A percentile compares a stretch with the other conserved stretches of the same genome.
Conservation (phyloP, 2,329 filamentous ascomycete genomes). For the Aspergillus ustus region DNA sequence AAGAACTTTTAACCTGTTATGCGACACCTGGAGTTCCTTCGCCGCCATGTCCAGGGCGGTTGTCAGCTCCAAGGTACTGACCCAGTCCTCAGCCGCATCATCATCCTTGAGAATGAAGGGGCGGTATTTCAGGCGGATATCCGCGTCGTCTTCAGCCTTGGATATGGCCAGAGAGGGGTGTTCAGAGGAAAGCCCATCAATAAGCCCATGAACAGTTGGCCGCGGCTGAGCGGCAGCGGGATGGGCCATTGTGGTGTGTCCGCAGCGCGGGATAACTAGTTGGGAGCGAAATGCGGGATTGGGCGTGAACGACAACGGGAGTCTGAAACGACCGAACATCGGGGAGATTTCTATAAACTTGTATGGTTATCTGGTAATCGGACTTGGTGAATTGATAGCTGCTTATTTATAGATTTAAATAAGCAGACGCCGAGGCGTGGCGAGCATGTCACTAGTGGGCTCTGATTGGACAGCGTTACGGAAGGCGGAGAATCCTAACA, state of each 20-base stretch:
- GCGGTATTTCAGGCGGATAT: too few relatives aligned
- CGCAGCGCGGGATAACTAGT: background rate
- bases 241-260: conserved; percentile 3
- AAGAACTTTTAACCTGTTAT: background rate
- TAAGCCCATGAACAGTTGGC: conserved; percentile 3
- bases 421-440: conserved; percentile 1
- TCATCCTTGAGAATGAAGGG: too few relatives aligned
- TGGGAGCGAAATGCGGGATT: conserved; percentile 2
- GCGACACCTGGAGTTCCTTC: background rate
- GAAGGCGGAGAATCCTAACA: conserved; percentile 1
- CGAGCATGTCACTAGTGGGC: background rate
- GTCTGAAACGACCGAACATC: conserved; percentile 4
- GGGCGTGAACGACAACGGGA: background rate
- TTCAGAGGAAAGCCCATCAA: conserved; percentile 4
- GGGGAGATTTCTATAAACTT: background rate
- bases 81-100: too few relatives aligned
- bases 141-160: background rate
- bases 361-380: conserved; percentile 2
- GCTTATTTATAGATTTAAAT: conserved; percentile 1
- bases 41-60: too few relatives aligned
- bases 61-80: too few relatives aligned
- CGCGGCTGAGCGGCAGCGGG: conserved; percentile 2
- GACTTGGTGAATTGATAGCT: conserved; percentile 2
- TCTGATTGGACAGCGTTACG: background rate
- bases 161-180: background rate